These are phyloP conservation scores for Gossypium herbaceum DNA, from an alignment of 345 rosid species.

Conservation along the genomic window DNA sequence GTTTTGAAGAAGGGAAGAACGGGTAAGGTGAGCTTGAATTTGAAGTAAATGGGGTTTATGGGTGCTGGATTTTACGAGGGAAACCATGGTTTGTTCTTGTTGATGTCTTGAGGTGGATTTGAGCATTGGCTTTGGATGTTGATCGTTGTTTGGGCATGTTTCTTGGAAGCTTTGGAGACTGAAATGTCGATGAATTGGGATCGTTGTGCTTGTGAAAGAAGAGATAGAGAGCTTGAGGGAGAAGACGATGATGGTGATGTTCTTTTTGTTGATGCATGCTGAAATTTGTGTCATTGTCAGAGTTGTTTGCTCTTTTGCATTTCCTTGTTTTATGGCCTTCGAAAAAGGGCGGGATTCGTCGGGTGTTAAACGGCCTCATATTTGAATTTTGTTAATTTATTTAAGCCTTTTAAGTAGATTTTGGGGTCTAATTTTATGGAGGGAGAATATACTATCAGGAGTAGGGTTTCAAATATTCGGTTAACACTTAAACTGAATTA, in stretches of 20 bases:
- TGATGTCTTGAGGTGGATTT: neutral
- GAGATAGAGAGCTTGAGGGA: neutral
- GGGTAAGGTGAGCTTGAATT: constrained; percentile 60
- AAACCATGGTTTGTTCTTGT: neutral
- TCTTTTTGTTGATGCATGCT: neutral
- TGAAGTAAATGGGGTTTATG: constrained; percentile 48
- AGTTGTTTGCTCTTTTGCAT: neutral
- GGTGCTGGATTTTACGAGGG: constrained; percentile 35
- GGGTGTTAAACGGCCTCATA: too few relatives aligned
- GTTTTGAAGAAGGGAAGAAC: constrained; percentile 41
- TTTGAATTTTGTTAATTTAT: too few relatives aligned
- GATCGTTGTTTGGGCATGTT: constrained; percentile 15
- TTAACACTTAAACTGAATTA: too few relatives aligned
- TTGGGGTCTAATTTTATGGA: too few relatives aligned
- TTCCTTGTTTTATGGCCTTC: neutral
- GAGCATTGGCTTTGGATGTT: neutral
- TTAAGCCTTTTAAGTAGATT: too few relatives aligned
- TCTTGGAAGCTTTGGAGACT: neutral
- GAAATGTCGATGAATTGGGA: too few relatives aligned
- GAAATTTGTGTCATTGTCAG: neutral
- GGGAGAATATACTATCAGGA: too few relatives aligned
- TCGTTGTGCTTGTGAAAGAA: neutral
- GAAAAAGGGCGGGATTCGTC: too few relatives aligned
- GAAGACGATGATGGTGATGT: neutral
- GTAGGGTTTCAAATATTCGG: too few relatives aligned